Conservation (phyloP, 2,329 filamentous ascomycete species). For the Chaetomium strumarium region DNA sequence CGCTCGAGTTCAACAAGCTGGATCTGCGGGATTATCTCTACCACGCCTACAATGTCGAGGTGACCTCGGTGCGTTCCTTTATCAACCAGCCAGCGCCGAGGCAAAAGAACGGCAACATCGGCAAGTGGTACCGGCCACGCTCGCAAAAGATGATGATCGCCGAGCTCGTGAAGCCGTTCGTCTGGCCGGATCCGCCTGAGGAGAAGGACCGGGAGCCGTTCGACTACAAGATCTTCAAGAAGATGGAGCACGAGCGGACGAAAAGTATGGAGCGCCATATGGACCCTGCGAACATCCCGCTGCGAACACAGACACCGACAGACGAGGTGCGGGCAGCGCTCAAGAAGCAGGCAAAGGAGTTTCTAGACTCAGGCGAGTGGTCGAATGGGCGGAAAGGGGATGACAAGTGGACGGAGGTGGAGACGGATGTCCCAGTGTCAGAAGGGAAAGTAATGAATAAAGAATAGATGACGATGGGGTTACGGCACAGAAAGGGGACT, state of each 20-base stretch:
- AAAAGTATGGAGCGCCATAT: slow-evolving; percentile 35
- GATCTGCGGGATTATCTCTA: slow-evolving; percentile 93
- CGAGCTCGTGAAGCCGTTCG: slow-evolving; percentile 80
- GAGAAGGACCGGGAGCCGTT: slow-evolving; percentile 57
- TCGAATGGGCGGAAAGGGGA: slow-evolving; percentile 7
- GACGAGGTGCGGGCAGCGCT: slow-evolving; percentile 39
- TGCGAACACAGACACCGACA: slow-evolving; percentile 7
- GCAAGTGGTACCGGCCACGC: slow-evolving; percentile 62
- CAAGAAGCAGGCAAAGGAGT: slow-evolving; percentile 54
- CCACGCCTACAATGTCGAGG: slow-evolving; percentile 74
- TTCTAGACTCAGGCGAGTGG: slow-evolving; percentile 19
- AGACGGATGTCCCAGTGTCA: slow-evolving; percentile 21
- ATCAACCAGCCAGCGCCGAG: slow-evolving; percentile 60
- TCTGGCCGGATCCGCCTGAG: slow-evolving; percentile 69
- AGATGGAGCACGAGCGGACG: slow-evolving; percentile 43
- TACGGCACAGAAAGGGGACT: not conserved
- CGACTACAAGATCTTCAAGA: slow-evolving; percentile 56
- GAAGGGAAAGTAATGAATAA: not conserved
- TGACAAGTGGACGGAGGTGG: slow-evolving; percentile 23
- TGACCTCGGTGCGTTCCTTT: slow-evolving; percentile 68
- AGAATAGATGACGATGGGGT: not conserved
- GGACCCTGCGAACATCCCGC: slow-evolving; percentile 31
- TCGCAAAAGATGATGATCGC: slow-evolving; percentile 90
- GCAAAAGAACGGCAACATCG: slow-evolving; percentile 33
- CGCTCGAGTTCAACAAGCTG: slow-evolving; percentile 89